Conservation (phyloP, 768 basidiomycete genomes). For the Termitomyces sp. region DNA sequence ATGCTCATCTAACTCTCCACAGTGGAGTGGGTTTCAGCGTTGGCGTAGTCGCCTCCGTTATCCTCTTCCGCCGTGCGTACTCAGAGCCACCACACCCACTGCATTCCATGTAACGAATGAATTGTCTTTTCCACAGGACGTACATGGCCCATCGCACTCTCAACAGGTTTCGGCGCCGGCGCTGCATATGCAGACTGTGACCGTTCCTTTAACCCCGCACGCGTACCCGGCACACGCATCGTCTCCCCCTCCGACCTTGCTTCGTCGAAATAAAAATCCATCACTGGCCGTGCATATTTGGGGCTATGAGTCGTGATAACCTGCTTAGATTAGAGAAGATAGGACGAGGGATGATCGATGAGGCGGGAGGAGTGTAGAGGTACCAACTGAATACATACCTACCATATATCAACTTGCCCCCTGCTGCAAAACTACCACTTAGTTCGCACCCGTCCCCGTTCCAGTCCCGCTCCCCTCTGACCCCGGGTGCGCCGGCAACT, state of each 20-base stretch:
- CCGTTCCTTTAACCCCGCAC: slow-evolving; percentile 88
- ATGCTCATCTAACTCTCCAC: slow-evolving; percentile 11
- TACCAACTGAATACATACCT: not conserved
- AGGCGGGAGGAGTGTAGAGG: not conserved
- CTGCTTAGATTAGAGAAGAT: not conserved
- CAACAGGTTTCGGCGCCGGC: slow-evolving; percentile 85
- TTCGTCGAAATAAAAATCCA: not conserved
- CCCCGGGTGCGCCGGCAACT: not conserved
- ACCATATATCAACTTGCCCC: not conserved
- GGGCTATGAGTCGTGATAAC: not conserved
- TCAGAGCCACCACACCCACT: not conserved
- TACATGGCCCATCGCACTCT: slow-evolving; percentile 86
- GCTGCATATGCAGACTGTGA: slow-evolving; percentile 92
- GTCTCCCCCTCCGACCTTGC: slow-evolving; percentile 40
- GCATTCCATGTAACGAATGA: slow-evolving; percentile 7
- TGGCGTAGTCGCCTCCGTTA: slow-evolving; percentile 85
- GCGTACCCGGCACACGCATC: slow-evolving; percentile 81
- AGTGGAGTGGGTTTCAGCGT: slow-evolving; percentile 89
- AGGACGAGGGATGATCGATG: not conserved
- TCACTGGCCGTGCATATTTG: not conserved
- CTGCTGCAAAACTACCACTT: not conserved
- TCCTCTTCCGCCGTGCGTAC: slow-evolving; percentile 86
- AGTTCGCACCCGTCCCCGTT: not conserved
- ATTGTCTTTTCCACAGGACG: slow-evolving; percentile 54
- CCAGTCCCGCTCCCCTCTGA: not conserved